These are phyloP conservation scores for Ceratobasidium sp. DNA, from an alignment of 1,284 basidiomycete species.

Conservation along the genomic window DNA sequence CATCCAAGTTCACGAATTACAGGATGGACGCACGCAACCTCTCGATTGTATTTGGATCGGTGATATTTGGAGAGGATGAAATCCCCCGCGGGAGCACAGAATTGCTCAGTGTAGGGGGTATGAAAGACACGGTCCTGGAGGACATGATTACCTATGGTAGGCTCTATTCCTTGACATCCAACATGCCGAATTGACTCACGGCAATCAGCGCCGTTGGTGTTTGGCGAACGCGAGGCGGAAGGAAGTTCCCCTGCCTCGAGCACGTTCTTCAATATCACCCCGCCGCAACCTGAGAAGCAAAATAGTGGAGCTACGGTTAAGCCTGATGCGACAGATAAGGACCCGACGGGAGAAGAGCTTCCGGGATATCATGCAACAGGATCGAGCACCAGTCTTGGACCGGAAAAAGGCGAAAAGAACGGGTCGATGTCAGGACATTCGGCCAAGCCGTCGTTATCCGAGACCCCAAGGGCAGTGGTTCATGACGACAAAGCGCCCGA, in stretches of 20 bases:
- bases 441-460: constrained; percentile 42
- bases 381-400: background rate
- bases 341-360: constrained; percentile 24
- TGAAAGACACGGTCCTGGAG: constrained; percentile 89
- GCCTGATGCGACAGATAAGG: constrained; percentile 17
- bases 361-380: constrained; percentile 32
- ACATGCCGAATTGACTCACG: background rate
- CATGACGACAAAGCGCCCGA: constrained; percentile 36
- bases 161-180: background rate
- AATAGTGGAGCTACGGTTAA: constrained; percentile 20
- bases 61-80: constrained; percentile 92
- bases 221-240: constrained; percentile 63
- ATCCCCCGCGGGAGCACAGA: constrained; percentile 75
- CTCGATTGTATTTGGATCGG: constrained; percentile 85
- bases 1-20: background rate
- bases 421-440: constrained; percentile 30
- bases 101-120: constrained; percentile 75
- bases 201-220: constrained; percentile 61
- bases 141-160: constrained; percentile 79
- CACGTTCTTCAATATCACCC: background rate
- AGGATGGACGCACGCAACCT: constrained; percentile 91
- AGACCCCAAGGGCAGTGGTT: constrained; percentile 2
- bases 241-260: constrained; percentile 32
- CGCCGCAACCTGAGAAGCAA: background rate
- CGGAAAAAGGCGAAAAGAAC: constrained; percentile 39